Conservation (phyloP, 192 early-diverging fungal species). For the Tieghemiomyces parasiticus region DNA sequence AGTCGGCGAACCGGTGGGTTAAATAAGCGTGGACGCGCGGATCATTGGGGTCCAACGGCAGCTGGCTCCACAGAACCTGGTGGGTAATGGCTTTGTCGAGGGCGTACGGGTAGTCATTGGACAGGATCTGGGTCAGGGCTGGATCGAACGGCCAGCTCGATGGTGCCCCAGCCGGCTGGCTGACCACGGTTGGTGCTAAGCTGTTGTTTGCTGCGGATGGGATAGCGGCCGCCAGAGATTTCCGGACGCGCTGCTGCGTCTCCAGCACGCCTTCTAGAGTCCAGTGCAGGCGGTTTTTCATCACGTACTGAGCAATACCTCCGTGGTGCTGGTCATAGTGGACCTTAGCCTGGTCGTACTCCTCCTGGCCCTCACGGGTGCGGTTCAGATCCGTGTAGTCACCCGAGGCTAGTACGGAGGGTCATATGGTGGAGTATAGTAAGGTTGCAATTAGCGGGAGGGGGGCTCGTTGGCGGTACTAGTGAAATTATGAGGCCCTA, state of each 20-base stretch:
- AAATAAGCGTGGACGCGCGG: not conserved
- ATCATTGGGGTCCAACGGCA: not conserved
- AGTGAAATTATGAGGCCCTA: not conserved
- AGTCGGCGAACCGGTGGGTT: not conserved
- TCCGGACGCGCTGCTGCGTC: no score
- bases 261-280: not conserved
- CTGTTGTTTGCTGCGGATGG: no score
- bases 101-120: slow-evolving; percentile 10
- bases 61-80: slow-evolving; percentile 6
- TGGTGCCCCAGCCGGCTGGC: no score
- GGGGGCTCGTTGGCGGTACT: not conserved
- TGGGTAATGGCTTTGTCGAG: not conserved
- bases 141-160: slow-evolving; percentile 6
- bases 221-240: no score
- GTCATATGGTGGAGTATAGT: not conserved
- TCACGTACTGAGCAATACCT: not conserved
- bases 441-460: not conserved
- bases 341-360: not conserved
- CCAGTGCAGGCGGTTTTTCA: not conserved
- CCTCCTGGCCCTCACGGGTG: not conserved
- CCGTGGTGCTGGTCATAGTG: not conserved
- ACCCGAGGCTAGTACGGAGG: not conserved
- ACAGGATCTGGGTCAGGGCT: not conserved
- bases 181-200: no score
- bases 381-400: not conserved